Conservation (phyloP, 371 early-diverging fungal species). For the Mortierella polycephala region DNA sequence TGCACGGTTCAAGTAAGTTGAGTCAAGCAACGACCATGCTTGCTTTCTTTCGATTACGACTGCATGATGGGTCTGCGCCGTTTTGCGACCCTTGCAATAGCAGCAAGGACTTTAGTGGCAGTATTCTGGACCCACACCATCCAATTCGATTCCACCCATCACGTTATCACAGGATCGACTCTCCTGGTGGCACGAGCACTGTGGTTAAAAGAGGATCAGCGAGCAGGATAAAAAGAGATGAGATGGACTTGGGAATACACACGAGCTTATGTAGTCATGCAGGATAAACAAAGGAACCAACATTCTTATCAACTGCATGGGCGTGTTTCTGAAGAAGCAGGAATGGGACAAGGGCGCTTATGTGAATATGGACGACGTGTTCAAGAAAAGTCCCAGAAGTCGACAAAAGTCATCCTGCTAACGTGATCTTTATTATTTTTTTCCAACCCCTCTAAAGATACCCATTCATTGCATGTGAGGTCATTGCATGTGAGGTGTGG, state of each 20-base stretch:
- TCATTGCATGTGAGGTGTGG: constrained; percentile 88
- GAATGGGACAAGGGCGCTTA: no score
- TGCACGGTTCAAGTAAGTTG: constrained; percentile 72
- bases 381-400: no score
- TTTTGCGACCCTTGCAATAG: not conserved
- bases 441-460: constrained; percentile 60
- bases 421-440: constrained; percentile 10
- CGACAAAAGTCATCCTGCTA: no score
- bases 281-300: no score
- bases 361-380: no score
- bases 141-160: not conserved
- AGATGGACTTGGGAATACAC: not conserved
- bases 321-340: no score
- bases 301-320: no score
- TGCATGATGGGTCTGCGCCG: not conserved
- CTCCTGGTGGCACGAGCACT: not conserved
- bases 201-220: not conserved
- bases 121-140: not conserved
- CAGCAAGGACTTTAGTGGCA: not conserved
- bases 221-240: not conserved
- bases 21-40: not conserved
- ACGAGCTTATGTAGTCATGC: not conserved
- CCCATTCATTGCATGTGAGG: constrained; percentile 87
- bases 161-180: constrained; percentile 1
- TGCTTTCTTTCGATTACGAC: not conserved